These are phyloP conservation scores for Euphrasia confusa DNA, from an alignment of 257 asterid species.

Conservation along the genomic window DNA sequence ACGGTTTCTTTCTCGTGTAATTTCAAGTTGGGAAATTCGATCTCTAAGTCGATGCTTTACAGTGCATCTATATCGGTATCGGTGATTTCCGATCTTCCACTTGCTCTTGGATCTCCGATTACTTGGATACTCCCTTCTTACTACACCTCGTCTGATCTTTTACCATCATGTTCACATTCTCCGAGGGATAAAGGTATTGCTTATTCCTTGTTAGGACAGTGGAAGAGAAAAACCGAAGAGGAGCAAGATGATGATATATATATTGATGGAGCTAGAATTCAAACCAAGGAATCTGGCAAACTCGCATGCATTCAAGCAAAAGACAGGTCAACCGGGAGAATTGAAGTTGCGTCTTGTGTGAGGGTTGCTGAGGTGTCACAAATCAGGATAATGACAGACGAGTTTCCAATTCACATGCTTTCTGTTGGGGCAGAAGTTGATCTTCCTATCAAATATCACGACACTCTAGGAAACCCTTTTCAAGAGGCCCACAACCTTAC, in stretches of 20 bases:
- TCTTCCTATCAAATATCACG: conserved; percentile 63
- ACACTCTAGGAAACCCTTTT: conserved; percentile 67
- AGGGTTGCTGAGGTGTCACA: conserved; percentile 78
- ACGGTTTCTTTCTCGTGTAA: conserved; percentile 69
- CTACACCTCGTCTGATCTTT: conserved; percentile 65
- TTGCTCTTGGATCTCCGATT: conserved; percentile 65
- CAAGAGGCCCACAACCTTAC: conserved; percentile 65
- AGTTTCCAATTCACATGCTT: conserved; percentile 47
- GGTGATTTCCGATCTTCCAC: conserved; percentile 81
- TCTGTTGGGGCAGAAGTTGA: conserved; percentile 58
- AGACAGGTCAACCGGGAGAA: conserved; percentile 68
- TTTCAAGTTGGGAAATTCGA: conserved; percentile 38
- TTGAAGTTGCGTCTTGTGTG: conserved; percentile 81
- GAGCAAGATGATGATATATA: conserved; percentile 38
- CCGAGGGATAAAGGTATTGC: conserved; percentile 46
- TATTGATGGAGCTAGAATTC: conserved; percentile 62
- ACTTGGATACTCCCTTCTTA: conserved; percentile 89
- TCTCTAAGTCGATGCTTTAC: conserved; percentile 47
- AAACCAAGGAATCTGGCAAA: conserved; percentile 50
- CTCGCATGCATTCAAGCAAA: conserved; percentile 79
- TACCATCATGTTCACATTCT: conserved; percentile 53
- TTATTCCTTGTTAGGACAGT: conserved; percentile 62
- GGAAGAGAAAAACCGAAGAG: conserved; percentile 38
- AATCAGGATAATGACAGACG: conserved; percentile 46
- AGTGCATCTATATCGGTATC: conserved; percentile 51